Percentiles rank a stretch among this genome's conserved stretches.
Conservation (phyloP, 768 basidiomycete species). For the Rhizopogon sp. region DNA sequence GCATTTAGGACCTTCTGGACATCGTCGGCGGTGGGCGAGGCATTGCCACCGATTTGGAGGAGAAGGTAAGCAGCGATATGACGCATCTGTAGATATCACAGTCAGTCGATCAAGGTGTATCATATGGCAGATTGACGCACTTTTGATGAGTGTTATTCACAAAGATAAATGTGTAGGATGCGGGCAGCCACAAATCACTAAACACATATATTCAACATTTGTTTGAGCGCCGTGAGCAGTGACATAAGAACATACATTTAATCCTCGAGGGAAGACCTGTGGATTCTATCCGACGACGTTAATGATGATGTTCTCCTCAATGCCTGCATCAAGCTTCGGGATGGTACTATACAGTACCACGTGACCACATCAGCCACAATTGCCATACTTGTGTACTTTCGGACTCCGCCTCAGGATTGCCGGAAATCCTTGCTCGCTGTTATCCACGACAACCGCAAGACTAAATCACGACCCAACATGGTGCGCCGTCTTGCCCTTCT, state of each 20-base stretch:
- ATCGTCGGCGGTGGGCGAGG: slow-evolving; percentile 78
- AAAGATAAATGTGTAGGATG: slow-evolving; percentile 21
- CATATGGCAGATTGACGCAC: slow-evolving; percentile 25
- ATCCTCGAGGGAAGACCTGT: slow-evolving; percentile 92
- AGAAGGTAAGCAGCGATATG: slow-evolving; percentile 96
- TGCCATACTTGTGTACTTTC: slow-evolving; percentile 22
- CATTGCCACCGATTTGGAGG: slow-evolving; percentile 91
- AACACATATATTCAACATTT: slow-evolving; percentile 5
- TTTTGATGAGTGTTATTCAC: slow-evolving; percentile 31
- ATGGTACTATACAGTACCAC: slow-evolving; percentile 61
- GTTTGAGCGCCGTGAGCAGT: neutral
- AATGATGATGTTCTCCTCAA: slow-evolving; percentile 18
- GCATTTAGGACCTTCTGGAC: slow-evolving; percentile 81
- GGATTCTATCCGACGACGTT: slow-evolving; percentile 78
- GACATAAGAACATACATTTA: slow-evolving; percentile 46
- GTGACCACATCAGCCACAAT: slow-evolving; percentile 38
- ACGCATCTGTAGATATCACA: slow-evolving; percentile 58
- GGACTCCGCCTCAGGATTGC: slow-evolving; percentile 16
- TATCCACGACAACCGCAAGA: slow-evolving; percentile 23
- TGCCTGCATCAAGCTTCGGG: slow-evolving; percentile 5
- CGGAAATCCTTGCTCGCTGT: slow-evolving; percentile 7
- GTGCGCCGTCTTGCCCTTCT: slow-evolving; percentile 11
- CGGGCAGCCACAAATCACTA: slow-evolving; percentile 94
- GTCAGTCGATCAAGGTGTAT: neutral
- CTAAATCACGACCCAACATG: slow-evolving; percentile 27